phyloP scores from a whole-genome alignment of 1,284 basidiomycete species.

The Trichosporon inkin region DNA sequence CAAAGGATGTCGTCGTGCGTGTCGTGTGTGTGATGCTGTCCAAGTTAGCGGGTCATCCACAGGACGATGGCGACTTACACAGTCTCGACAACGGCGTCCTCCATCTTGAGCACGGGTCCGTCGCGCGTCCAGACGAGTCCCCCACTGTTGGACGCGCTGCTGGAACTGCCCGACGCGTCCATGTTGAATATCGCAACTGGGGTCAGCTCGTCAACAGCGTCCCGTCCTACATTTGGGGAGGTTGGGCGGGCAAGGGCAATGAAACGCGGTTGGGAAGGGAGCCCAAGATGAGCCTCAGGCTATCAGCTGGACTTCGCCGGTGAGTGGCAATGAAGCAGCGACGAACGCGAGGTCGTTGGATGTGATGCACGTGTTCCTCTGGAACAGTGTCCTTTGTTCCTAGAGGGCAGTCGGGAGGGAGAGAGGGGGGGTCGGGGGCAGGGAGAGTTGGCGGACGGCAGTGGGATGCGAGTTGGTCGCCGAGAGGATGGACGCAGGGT shows the following conservation, averaged over 20 bases:
- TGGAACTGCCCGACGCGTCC: conserved; percentile 1
- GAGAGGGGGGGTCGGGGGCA: no score
- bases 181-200: background rate
- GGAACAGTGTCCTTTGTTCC: no score
- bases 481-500: conserved; percentile 5
- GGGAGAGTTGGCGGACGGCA: background rate
- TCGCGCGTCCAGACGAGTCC: conserved; percentile 18
- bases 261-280: no score
- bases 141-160: background rate
- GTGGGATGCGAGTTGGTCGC: background rate
- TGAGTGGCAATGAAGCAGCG: no score
- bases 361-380: no score
- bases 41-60: background rate
- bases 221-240: no score
- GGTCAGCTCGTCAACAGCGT: background rate
- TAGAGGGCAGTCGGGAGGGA: no score
- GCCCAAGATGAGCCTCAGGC: no score
- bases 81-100: conserved; percentile 47
- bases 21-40: conserved; percentile 17
- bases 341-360: no score
- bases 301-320: no score
- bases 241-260: no score
- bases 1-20: conserved; percentile 44
- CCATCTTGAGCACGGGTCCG: conserved; percentile 38
- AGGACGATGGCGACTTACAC: conserved; percentile 30